Evolutionary conservation across 2,329 filamentous ascomycete genomes (phyloP), one percentile per base, ranked within the genome.

Genomic region (Erysiphe pulchra): DNA sequence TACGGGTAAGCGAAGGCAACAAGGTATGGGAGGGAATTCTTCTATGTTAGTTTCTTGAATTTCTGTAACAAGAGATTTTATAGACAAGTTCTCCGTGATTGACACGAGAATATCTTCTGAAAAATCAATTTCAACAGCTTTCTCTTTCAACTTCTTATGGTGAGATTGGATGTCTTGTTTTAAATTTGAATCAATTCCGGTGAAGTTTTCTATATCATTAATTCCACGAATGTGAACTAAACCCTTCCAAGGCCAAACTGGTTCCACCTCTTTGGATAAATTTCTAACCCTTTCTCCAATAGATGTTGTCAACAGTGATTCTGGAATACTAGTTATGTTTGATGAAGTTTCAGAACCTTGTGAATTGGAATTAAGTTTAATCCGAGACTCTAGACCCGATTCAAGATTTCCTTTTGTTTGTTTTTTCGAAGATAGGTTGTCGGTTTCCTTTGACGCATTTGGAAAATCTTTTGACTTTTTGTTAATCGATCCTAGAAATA

Each of bases 171-270:
- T 16, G 9, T 46, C 42, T 28, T 47, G 7, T 9, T 13, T n/a
- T 16, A 14, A 12, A 12, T 32, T 40, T 14, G n/a, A 16, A 39
- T 32, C 36, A 16, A 17, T 9, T 16, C 9, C 14, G 11, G 13
- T 30, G 14, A 45, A 5, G 13, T 16, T 14, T 4, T 45, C 33
- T 24, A 16, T 13, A 5, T 39, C n/a, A 1, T 36, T 18, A 12
- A 37, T 20, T 24, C 70, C 75, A 46, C 76, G 70, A 38, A 85
- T 61, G 57, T 84, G 80, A 1, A 67, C 61, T 56, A 73, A 73
- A 7, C 66, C 77, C 50, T 68, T 66, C 43, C 71, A 69, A 34
- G 82, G 82, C 77, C 81, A 90, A n/a, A 73, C 65, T 3, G 81
- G 71, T 46, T 80, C 67, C 50, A 65, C 63, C 9, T 76, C 67